Conservation (phyloP, 345 rosid species). For the Ceriops tagal region DNA sequence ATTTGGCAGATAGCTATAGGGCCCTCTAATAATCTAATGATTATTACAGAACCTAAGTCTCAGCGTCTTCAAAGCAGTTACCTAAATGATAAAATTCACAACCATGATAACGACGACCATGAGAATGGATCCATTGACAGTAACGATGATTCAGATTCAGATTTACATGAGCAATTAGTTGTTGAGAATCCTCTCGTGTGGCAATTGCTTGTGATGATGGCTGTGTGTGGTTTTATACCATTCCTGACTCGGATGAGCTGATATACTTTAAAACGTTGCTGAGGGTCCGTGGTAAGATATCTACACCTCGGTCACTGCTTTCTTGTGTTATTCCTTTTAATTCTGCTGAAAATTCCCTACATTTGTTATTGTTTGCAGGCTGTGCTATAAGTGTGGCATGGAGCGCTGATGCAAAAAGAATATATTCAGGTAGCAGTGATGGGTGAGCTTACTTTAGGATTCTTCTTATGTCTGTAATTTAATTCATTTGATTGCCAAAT, state of each 20-base stretch:
- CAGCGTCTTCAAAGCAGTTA: constrained; percentile 47
- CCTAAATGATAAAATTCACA: constrained; percentile 25
- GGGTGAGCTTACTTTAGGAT: constrained; percentile 56
- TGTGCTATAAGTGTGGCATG: constrained; percentile 75
- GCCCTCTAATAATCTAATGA: constrained; percentile 25
- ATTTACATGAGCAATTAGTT: constrained; percentile 31
- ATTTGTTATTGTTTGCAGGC: constrained; percentile 41
- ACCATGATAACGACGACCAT: constrained; percentile 23
- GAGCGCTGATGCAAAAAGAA: constrained; percentile 53
- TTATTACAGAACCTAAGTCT: constrained; percentile 28
- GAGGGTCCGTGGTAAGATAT: constrained; percentile 89
- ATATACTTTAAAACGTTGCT: constrained; percentile 65
- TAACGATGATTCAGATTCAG: constrained; percentile 52
- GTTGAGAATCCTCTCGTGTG: constrained; percentile 37
- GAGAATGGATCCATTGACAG: constrained; percentile 51
- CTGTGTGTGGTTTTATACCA: constrained; percentile 53
- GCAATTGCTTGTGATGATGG: constrained; percentile 93
- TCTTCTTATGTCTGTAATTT: not conserved
- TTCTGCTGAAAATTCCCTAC: constrained; percentile 13
- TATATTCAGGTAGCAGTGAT: constrained; percentile 85
- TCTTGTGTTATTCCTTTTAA: constrained; percentile 12
- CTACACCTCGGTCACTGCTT: constrained; percentile 22
- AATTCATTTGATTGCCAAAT: not conserved
- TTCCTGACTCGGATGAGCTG: constrained; percentile 53
- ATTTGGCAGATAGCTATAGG: constrained; percentile 91